Conservation (phyloP, 179 eudicot genomes). For the Carnegiea gigantea region DNA sequence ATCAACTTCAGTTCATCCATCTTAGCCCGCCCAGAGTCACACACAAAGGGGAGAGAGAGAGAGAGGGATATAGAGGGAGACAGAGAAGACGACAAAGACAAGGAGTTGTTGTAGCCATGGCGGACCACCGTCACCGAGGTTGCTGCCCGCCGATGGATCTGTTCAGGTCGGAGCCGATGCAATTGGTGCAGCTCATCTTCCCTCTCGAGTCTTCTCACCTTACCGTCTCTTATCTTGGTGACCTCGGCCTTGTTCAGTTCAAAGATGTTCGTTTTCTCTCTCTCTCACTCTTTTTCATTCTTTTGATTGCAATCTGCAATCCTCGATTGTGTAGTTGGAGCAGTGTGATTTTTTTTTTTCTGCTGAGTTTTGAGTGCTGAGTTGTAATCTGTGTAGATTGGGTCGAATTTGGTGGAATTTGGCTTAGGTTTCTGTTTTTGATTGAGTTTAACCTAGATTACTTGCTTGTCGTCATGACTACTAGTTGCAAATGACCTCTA, state of each 20-base stretch:
- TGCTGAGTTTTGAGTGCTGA: conserved; percentile 11
- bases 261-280: conserved; percentile 56
- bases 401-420: conserved; percentile 5
- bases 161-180: conserved; percentile 82
- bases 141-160: conserved; percentile 89
- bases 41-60: neutral
- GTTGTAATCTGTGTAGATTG: conserved; percentile 7
- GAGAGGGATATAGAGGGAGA: conserved; percentile 23
- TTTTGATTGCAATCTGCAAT: neutral
- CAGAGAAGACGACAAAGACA: neutral
- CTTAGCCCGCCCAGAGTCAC: neutral
- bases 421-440: neutral
- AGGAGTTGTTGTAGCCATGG: conserved; percentile 31
- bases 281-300: neutral
- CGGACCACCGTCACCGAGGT: conserved; percentile 34
- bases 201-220: conserved; percentile 85
- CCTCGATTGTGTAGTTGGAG: neutral
- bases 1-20: neutral
- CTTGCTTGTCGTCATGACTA: neutral
- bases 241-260: conserved; percentile 81
- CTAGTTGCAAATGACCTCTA: neutral
- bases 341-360: neutral
- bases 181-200: conserved; percentile 70
- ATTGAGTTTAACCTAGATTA: neutral
- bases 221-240: conserved; percentile 73